Evolutionary conservation across 129 eudicot species (phyloP).

Genomic region (Artemisia tridentata): DNA sequence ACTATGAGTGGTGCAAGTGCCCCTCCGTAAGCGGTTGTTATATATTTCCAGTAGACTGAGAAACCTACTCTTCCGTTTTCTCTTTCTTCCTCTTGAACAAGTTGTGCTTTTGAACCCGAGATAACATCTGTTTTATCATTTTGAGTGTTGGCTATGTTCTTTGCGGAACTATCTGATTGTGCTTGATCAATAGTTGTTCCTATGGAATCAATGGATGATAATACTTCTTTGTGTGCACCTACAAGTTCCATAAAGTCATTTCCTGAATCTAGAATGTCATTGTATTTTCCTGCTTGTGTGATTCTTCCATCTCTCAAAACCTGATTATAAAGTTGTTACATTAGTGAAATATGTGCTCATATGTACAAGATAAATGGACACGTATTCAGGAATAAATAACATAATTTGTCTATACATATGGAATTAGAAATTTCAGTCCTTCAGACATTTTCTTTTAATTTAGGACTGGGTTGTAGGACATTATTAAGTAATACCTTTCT

Average conservation of each 20-base stretch:
- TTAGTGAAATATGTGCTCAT: no score
- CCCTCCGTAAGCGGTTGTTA: conserved; percentile 39
- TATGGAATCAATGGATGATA: conserved; percentile 16
- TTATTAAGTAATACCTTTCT: no score
- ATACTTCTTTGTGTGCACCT: conserved; percentile 26
- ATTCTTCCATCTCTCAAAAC: conserved; percentile 30
- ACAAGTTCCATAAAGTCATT: conserved; percentile 25
- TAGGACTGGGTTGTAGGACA: no score
- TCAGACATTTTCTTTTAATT: no score
- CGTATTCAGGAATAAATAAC: no score
- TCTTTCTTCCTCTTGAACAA: conserved; percentile 31
- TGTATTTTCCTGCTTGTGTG: conserved; percentile 24
- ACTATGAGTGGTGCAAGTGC: conserved; percentile 36
- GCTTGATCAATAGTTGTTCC: neutral
- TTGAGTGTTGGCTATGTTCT: neutral
- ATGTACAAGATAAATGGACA: no score
- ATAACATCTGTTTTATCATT: conserved; percentile 10
- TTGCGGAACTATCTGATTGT: neutral
- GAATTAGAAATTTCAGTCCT: no score
- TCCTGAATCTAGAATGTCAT: conserved; percentile 21
- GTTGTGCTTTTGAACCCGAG: conserved; percentile 19
- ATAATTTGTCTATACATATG: no score
- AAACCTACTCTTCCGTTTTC: conserved; percentile 26
- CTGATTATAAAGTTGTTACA: neutral
- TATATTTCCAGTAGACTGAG: conserved; percentile 38